Conservation (phyloP, 495 filamentous ascomycete species). For the Margaritispora aquatica region DNA sequence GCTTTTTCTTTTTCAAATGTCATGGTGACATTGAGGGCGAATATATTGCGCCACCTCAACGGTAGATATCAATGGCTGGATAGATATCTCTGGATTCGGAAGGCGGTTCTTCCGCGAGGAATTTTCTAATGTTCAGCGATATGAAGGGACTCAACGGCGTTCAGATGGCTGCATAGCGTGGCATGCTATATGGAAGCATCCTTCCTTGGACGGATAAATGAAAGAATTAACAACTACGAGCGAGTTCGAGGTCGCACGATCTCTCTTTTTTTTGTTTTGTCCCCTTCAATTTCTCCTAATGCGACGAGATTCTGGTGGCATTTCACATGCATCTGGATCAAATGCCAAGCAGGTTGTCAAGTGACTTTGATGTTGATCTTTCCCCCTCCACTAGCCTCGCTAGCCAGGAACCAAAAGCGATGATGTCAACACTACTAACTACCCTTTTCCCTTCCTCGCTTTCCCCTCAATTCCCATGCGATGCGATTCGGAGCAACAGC, state of each 20-base stretch:
- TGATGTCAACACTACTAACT: not conserved
- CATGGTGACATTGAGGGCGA: not conserved
- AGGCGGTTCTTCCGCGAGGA: not conserved
- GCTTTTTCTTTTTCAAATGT: not conserved
- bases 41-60: not conserved
- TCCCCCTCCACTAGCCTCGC: not conserved
- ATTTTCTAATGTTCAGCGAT: not conserved
- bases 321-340: not conserved
- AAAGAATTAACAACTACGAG: too few relatives aligned
- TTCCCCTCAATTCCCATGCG: too few relatives aligned
- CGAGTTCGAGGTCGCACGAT: too few relatives aligned
- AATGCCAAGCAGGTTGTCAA: too few relatives aligned
- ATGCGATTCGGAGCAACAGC: not conserved
- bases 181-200: constrained; percentile 1
- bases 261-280: too few relatives aligned
- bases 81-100: not conserved
- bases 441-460: too few relatives aligned
- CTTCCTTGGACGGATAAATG: not conserved
- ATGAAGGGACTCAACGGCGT: not conserved
- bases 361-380: not conserved
- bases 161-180: constrained; percentile 1
- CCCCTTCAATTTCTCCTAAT: too few relatives aligned
- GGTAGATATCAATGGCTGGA: not conserved
- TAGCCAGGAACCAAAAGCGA: not conserved
- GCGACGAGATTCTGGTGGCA: too few relatives aligned